These are phyloP conservation scores for Tolypocladium guangdongense DNA, from an alignment of 2,329 filamentous ascomycete genomes.

Conservation along the genomic window DNA sequence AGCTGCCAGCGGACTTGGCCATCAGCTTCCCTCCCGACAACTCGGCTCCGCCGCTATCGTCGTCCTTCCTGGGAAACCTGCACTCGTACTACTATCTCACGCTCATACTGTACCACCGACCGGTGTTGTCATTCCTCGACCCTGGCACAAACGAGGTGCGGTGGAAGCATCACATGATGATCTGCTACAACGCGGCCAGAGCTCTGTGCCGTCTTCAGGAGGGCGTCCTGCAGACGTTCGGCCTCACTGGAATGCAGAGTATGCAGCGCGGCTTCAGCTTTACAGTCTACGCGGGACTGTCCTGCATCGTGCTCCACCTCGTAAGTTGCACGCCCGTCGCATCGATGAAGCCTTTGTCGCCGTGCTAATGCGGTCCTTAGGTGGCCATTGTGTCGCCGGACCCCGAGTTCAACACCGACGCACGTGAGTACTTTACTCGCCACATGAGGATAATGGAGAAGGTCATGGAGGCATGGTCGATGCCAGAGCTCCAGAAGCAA, in stretches of 20 bases:
- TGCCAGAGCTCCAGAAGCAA: constrained; percentile 82
- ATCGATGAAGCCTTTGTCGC: background rate
- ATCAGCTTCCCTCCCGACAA: constrained; percentile 69
- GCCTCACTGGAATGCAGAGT: constrained; percentile 69
- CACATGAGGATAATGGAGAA: constrained; percentile 91
- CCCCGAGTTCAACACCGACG: constrained; percentile 73
- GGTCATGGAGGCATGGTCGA: constrained; percentile 72
- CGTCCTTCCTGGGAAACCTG: constrained; percentile 80
- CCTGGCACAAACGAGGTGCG: constrained; percentile 57
- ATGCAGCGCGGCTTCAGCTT: constrained; percentile 95
- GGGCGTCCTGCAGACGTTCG: constrained; percentile 64
- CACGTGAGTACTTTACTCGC: constrained; percentile 78
- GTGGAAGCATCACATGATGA: constrained; percentile 82
- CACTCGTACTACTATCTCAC: constrained; percentile 82
- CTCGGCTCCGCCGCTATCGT: constrained; percentile 72
- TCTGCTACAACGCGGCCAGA: constrained; percentile 79
- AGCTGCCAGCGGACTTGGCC: constrained; percentile 68
- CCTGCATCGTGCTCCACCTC: constrained; percentile 85
- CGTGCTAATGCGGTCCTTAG: constrained; percentile 31
- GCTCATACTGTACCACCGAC: constrained; percentile 77
- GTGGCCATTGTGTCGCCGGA: constrained; percentile 90
- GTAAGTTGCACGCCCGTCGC: constrained; percentile 44
- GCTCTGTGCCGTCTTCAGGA: constrained; percentile 80
- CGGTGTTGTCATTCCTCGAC: constrained; percentile 71
- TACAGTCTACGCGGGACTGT: constrained; percentile 83